phyloP scores from a whole-genome alignment of 495 filamentous ascomycete species.

The Aspergillus sclerotiicarbonarius region DNA sequence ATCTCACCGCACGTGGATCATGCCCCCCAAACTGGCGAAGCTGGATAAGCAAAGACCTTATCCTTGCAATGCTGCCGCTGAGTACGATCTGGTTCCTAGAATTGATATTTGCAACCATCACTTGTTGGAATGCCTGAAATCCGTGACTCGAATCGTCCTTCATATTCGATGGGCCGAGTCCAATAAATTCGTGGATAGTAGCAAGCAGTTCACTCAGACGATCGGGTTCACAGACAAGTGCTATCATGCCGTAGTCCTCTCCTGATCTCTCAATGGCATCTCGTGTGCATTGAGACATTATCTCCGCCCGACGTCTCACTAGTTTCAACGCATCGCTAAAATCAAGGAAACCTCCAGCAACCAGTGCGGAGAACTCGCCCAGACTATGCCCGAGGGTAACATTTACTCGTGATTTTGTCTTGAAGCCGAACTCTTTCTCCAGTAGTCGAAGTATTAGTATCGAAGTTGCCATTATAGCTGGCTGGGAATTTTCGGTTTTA shows the following conservation, averaged over 20 bases:
- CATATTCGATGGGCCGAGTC: constrained; percentile 55
- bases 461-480: constrained; percentile 92
- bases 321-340: constrained; percentile 76
- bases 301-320: constrained; percentile 75
- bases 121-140: constrained; percentile 74
- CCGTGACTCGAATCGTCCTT: constrained; percentile 66
- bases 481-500: constrained; percentile 83
- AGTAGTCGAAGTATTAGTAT: constrained; percentile 87
- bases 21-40: constrained; percentile 90
- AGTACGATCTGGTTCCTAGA: constrained; percentile 94
- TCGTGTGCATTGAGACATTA: constrained; percentile 75
- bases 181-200: constrained; percentile 78
- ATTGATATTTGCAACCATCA: constrained; percentile 93
- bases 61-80: constrained; percentile 80
- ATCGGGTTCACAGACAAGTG: constrained; percentile 78
- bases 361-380: constrained; percentile 92
- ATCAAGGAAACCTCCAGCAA: constrained; percentile 72
- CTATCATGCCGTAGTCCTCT: constrained; percentile 86
- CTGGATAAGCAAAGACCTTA: constrained; percentile 82
- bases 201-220: constrained; percentile 65
- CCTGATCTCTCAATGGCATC: constrained; percentile 61
- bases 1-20: constrained; percentile 80
- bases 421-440: constrained; percentile 79
- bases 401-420: constrained; percentile 64
- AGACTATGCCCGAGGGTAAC: constrained; percentile 88